Percentiles rank a stretch among this genome's conserved stretches.
phyloP scores from a whole-genome alignment of 345 rosid species.

The rapeseed (Brassica napus) region Da-Ae NC_063439.1:19928501-19929000 shows the following conservation, averaged over 20 bases:
- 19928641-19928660: conserved; percentile 36
- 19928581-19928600: neutral
- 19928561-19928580: neutral
- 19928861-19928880: conserved; percentile 21
- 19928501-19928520: conserved; percentile 13
- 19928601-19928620: conserved; percentile 20
- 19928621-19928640: conserved; percentile 1
- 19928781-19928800: conserved; percentile 28
- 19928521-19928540: conserved; percentile 31
- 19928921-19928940: neutral
- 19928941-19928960: neutral
- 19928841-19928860: conserved; percentile 28
- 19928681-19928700: conserved; percentile 38
- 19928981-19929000: neutral
- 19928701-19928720: neutral
- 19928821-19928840: conserved; percentile 37
- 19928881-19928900: conserved; percentile 26
- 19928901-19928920: conserved; percentile 12
- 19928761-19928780: conserved; percentile 29
- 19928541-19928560: conserved; percentile 32
- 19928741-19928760: conserved; percentile 25
- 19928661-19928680: conserved; percentile 34
- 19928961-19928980: neutral
- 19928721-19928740: conserved; percentile 15
- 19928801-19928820: conserved; percentile 33